A percentile compares a stretch with the other conserved stretches of the same genome.
Conservation (phyloP, 345 rosid species). For the Syzygium aromaticum region DNA sequence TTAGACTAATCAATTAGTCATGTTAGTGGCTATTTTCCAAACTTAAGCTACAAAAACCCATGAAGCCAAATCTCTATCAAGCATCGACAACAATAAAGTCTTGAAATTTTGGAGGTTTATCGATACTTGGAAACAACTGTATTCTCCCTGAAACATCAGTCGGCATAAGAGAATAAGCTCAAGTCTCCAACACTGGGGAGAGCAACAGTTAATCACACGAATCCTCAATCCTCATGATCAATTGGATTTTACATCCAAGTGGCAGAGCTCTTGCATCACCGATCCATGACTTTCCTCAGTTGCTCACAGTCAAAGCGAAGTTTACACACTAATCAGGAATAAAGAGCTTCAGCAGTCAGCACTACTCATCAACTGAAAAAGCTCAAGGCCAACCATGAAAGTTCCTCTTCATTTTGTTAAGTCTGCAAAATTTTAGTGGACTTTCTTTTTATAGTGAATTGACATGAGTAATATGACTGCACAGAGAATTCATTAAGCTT, state of each 20-base stretch:
- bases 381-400: background rate
- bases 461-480: fast-evolving
- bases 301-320: background rate
- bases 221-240: background rate
- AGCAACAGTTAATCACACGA: background rate
- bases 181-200: background rate
- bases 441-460: background rate
- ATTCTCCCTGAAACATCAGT: background rate
- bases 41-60: background rate
- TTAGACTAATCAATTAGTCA: background rate
- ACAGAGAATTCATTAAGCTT: background rate
- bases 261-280: background rate
- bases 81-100: background rate
- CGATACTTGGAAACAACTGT: background rate
- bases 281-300: background rate
- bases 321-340: background rate
- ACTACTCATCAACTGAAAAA: background rate
- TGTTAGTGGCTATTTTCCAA: background rate
- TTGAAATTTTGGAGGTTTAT: background rate
- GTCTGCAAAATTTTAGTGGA: background rate
- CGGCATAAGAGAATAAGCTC: background rate
- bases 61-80: background rate
- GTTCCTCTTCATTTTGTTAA: background rate
- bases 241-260: background rate
- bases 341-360: background rate